Evolutionary conservation across 2,329 filamentous ascomycete genomes (phyloP), one percentile per base, ranked within the genome.

Genomic region (Aphanocladium album): DNA sequence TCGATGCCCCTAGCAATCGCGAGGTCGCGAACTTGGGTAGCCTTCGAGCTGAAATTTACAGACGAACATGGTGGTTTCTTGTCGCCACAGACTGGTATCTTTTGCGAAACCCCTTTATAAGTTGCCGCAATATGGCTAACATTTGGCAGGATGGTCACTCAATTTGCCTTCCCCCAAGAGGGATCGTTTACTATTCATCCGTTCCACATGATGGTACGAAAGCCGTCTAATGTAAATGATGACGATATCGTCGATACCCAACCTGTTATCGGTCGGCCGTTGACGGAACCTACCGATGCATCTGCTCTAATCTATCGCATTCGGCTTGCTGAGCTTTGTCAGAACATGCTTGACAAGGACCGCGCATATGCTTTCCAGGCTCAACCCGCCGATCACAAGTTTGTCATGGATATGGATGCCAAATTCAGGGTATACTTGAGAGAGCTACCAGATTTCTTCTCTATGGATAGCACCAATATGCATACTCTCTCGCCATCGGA

Each of bases 1-100:
- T 77, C 0, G 77, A 79, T 53, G 68, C 73, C n/a, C 65, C 71
- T 2, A 63, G 65, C 4, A 63, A 65, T 7, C 64, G 64, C 1
- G 66, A 67, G 2, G 39, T 61, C 19, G 65, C 70, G 8, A 69
- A 67, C 19, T 60, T 62, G 21, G 62, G 63, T 2, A 69, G 68
- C 21, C 16, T 72, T 1, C 67, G 68, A 37, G 66, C 64, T 5
- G 77, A 79, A 58, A 70, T 75, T 41, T 76, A 73, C 45, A 68
- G 77, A 19, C 69, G 77, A 50, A 64, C 78, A 3, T 79, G 77
- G 77, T 79, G 77, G 77, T 76, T 78, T 62, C 67, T 79, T 6
- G 70, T 70, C 11, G 67, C 72, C 1, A 74, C 72, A 5, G 76
- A 79, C 62, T 77, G 74, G 77, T 75, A 62, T 64, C 68, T 50